These are phyloP conservation scores for Tylopilus sp. DNA, from an alignment of 1,284 basidiomycete species.

Conservation along the genomic window DNA sequence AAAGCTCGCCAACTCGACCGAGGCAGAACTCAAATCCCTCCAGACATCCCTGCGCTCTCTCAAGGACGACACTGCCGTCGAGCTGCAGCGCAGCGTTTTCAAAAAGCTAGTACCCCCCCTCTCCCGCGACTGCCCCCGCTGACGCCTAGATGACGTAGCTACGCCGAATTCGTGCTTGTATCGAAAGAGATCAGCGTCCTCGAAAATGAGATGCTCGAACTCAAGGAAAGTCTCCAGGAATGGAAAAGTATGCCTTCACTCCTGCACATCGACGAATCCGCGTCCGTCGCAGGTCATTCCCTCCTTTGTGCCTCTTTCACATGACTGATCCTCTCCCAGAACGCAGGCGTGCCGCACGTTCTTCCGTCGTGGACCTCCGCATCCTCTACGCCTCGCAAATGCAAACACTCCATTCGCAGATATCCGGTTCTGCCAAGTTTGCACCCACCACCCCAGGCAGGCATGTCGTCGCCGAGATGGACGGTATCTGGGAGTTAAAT, in stretches of 20 bases:
- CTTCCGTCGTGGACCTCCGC: constrained; percentile 88
- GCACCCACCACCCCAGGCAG: constrained; percentile 85
- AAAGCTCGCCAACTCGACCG: constrained; percentile 76
- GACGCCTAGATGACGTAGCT: constrained; percentile 48
- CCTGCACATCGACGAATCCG: constrained; percentile 79
- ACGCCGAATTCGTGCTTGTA: constrained; percentile 92
- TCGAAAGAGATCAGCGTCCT: constrained; percentile 96
- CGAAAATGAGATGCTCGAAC: constrained; percentile 96
- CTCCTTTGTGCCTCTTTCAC: constrained; percentile 9
- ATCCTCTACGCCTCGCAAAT: constrained; percentile 93
- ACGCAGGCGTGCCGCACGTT: constrained; percentile 68
- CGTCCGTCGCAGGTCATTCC: constrained; percentile 46
- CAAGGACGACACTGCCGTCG: constrained; percentile 62
- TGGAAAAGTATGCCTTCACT: constrained; percentile 95
- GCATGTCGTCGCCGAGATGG: constrained; percentile 85
- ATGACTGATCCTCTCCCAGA: constrained; percentile 33
- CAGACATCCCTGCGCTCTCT: constrained; percentile 64
- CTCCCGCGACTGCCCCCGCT: background rate
- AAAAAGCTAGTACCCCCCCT: constrained; percentile 61
- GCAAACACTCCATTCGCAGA: constrained; percentile 82
- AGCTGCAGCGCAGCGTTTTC: constrained; percentile 81
- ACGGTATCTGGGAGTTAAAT: constrained; percentile 82
- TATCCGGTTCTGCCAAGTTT: constrained; percentile 96
- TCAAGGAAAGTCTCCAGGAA: constrained; percentile 90
- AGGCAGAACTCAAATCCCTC: constrained; percentile 67